Base-by-base conservation (phyloP, 345 rosid species). In the Gossypium raimondii region DNA sequence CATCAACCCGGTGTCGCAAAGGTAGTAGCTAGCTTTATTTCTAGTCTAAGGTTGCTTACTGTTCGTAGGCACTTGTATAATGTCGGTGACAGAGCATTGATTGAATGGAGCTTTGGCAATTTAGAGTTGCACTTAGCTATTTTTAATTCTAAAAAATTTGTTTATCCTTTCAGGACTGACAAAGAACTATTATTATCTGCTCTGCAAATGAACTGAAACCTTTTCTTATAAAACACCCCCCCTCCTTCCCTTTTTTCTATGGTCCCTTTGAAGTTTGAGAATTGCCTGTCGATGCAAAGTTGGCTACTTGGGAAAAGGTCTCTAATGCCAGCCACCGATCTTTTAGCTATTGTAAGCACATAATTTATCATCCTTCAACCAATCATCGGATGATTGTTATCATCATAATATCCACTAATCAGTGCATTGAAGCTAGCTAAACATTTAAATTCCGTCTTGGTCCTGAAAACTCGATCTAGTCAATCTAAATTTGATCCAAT, bases 331-430 rank as follows among this genome's bases (percentile, higher is more conserved):
- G 97, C 97, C 18, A 79, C 85, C 51, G 94, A 87, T 67, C 98
- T 94, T 62, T 76, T 87, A 73, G 82, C 89, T 52, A 88, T 86
- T 64, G 98, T 92, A 84, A 90, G 91, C 62, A 60, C 58, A 44
- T 65, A 44, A 73, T 65, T 53, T 59, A 59, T 3, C 14, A 61
- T 61, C 66, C 29, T 59, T 27, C 18, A 34, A 34, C 41, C 7
- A 5, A 34, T 34, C 41, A 34, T 34, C 7, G 7, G 41, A 34
- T 34, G 1, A 34, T 34, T 34, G 7, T 34, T 34, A 34, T 34
- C 41, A 34, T 34, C 1, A 34, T 34, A 34, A 34, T 34, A 34
- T 5, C 7, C 41, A 34, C 7, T 5, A 53, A 53, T 29, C 62
- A 22, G 62, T 3, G 27, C 61, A 61, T 61, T 62, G 67, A 34